phyloP scores from a whole-genome alignment of 148 eudicot species.

The Linanthus parryae region DNA sequence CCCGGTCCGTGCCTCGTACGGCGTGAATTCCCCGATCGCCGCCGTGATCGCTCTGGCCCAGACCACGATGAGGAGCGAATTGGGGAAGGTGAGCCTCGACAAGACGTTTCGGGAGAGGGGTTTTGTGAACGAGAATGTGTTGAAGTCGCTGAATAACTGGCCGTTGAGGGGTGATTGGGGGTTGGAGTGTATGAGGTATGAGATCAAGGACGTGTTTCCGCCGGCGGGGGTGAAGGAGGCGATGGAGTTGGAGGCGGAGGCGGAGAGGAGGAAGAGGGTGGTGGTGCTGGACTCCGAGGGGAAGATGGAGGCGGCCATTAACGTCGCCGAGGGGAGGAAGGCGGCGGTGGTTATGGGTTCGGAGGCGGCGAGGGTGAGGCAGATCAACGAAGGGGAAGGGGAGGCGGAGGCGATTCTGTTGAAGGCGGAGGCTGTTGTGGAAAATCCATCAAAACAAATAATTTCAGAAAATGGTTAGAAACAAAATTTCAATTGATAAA shows the following conservation, averaged over 20 bases:
- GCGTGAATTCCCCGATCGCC: not conserved
- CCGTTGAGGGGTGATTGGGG: not conserved
- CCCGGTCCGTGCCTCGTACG: not conserved
- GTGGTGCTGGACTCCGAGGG: not conserved
- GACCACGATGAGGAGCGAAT: not conserved
- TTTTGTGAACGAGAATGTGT: not conserved
- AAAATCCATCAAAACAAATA: too few species aligned
- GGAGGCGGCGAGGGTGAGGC: too few species aligned
- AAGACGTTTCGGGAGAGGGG: not conserved
- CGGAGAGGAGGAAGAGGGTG: not conserved
- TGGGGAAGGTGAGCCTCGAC: constrained; percentile 1
- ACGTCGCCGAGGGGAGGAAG: not conserved
- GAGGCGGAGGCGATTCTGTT: too few species aligned
- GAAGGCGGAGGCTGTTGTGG: too few species aligned
- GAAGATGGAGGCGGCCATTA: not conserved
- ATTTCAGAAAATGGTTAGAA: too few species aligned
- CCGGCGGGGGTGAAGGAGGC: not conserved
- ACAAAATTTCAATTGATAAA: too few species aligned
- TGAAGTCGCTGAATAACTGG: not conserved
- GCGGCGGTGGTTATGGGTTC: too few species aligned
- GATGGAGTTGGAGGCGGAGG: constrained; percentile 5
- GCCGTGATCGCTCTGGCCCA: not conserved
- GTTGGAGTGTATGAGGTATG: constrained; percentile 1
- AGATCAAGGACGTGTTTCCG: constrained; percentile 1
- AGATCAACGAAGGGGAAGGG: too few species aligned